Base-by-base conservation (phyloP, 139 green algal species). In the Bryopsis sp. region DNA sequence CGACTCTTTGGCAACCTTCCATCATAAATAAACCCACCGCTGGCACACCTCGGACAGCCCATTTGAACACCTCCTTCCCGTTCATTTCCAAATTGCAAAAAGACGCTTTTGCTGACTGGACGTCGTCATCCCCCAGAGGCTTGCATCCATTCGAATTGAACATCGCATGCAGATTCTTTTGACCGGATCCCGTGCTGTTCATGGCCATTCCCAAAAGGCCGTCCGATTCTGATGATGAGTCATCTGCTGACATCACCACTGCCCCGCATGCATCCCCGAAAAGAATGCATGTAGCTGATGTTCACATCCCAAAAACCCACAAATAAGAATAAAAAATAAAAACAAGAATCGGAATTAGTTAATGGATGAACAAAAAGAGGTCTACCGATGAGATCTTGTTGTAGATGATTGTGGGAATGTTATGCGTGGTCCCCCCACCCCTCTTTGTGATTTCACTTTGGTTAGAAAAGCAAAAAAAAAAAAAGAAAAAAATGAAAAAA, bases 31-130 rank as follows among this genome's bases (percentile, higher is more conserved):
- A n/a, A n/a, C 74, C 74, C 48, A 91, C 88, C 54, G 82, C 70
- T 2, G 94, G 94, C 54, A 99, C 92, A 0, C 84, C 84, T 4
- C 83, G 77, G 54, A 99, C 94, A 0, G 94, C 94, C 85, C 97
- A 99, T 82, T 94, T 94, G 84, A 97, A 99, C 29, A 99, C 94
- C 37, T 99, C 94, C 72, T 90, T 81, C 0, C 93, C 92, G n/a
- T 89, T 92, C 93, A 98, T 98, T 33, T 69, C 4, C 19, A 97
- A 75, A 77, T 97, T 96, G 63, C 47, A 35, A 67, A 84, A 97
- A 1, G 72, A 36, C 2, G 79, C 87, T 54, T 78, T 61, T 28
- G 48, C 33, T 22, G 75, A 81, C 24, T 71, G 71, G 3, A 57
- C 70, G 11, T 29, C 32, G 22, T 72, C 35, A 31, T n/a, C 66